Evolutionary conservation across 305 asterid species (phyloP), one percentile per base, ranked within the genome.

Genomic region (Salvia sclarea): DNA sequence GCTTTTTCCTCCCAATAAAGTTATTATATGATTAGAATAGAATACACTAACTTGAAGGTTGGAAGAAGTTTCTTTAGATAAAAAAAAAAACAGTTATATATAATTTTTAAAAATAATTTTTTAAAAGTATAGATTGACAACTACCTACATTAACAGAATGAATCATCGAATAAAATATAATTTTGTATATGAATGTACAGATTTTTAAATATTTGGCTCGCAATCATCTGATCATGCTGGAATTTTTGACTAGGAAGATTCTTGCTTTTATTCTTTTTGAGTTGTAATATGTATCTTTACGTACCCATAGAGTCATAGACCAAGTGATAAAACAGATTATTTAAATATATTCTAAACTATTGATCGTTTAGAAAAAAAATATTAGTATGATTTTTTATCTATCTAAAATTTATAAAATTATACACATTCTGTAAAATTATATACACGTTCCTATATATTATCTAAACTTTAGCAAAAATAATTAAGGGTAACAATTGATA

Each of bases 171-270:
- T 47, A 47, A 17, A 7, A 18, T 18, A 47, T 25, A 17, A 60
- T 44, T 5, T 41, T 24, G 22, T 74, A 17, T 22, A 53, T 6
- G 2, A 37, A 53, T 6, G 60, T 18, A 24, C 31, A 53, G 3
- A 53, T 53, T 4, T 53, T 22, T 24, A 10, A 22, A 53, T 53
- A 53, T 24, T 12, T 35, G 59, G 59, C 10, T 53, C 33, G 16
- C 69, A 69, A 78, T 73, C 71, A 78, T 81, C 75, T 81, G 30
- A 57, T 78, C 73, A 44, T 68, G 78, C 65, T 80, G 50, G 2
- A 8, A 37, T 45, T 52, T 67, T 76, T 65, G 63, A 73, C 64
- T 57, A 59, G 22, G 9, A 65, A 69, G 75, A 78, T 75, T 78
- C 75, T 41, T 7, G 50, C 52, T 68, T 70, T 74, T 40, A 3